Evolutionary conservation across 805 yeast genomes (phyloP).

Genomic region (Teunomyces pallodes): DNA sequence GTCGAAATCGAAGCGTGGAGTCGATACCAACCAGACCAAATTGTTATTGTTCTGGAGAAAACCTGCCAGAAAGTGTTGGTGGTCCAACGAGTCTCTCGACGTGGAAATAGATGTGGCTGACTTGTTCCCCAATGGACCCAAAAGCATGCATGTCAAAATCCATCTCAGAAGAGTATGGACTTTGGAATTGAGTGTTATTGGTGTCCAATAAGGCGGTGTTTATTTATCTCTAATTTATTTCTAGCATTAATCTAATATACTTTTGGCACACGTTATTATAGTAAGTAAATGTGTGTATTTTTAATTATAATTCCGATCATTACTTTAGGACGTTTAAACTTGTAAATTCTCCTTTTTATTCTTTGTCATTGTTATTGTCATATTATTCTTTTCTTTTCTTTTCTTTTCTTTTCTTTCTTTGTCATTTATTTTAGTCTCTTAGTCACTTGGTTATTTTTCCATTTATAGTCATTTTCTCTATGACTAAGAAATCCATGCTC

Average conservation of each 20-base stretch:
- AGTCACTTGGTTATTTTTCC: too few species aligned
- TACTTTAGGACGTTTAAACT: too few species aligned
- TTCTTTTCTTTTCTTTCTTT: too few species aligned
- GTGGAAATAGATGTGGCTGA: conserved; percentile 33
- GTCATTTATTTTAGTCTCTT: too few species aligned
- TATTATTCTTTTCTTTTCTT: too few species aligned
- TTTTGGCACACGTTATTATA: not conserved
- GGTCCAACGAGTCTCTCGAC: conserved; percentile 67
- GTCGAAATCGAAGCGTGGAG: conserved; percentile 45
- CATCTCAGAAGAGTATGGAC: conserved; percentile 98
- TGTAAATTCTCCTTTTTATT: too few species aligned
- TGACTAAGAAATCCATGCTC: too few species aligned
- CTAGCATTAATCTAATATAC: conserved; percentile 2
- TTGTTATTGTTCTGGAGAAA: conserved; percentile 91
- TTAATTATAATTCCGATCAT: too few species aligned
- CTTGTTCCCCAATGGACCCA: conserved; percentile 23
- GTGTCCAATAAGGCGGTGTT: conserved; percentile 53
- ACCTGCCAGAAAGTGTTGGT: conserved; percentile 99
- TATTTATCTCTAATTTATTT: not conserved
- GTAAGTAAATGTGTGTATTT: too few species aligned
- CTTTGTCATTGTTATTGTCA: too few species aligned
- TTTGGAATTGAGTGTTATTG: conserved; percentile 84
- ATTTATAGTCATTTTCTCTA: too few species aligned
- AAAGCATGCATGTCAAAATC: conserved; percentile 47
- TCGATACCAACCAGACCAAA: conserved; percentile 50